These are phyloP conservation scores for Graphiopsis chlorocephala DNA, from an alignment of 2,329 filamentous ascomycete species.

Conservation along the genomic window DNA sequence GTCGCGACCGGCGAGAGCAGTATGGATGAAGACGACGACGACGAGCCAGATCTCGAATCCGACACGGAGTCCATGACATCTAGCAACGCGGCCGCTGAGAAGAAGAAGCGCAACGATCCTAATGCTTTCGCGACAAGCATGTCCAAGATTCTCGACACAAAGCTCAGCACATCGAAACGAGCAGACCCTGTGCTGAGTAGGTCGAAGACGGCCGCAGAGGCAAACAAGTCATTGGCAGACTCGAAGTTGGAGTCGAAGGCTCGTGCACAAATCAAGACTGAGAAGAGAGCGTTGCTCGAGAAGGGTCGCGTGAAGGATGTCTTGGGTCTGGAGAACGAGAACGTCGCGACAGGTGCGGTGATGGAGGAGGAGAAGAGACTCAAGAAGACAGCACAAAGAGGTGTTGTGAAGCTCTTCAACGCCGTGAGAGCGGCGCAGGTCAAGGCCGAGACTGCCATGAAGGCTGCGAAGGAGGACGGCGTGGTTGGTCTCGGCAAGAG, in stretches of 20 bases:
- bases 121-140: slow-evolving; percentile 88
- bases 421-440: slow-evolving; percentile 91
- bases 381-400: slow-evolving; percentile 83
- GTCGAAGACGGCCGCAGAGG: slow-evolving; percentile 69
- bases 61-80: slow-evolving; percentile 31
- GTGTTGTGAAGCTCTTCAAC: slow-evolving; percentile 96
- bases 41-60: slow-evolving; percentile 39
- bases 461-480: slow-evolving; percentile 65
- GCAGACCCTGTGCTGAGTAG: slow-evolving; percentile 89
- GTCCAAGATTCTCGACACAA: slow-evolving; percentile 86
- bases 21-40: slow-evolving; percentile 43
- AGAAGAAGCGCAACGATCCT: slow-evolving; percentile 88
- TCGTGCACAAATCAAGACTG: slow-evolving; percentile 71
- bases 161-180: slow-evolving; percentile 76
- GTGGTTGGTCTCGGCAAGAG: slow-evolving; percentile 75
- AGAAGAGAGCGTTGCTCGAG: slow-evolving; percentile 75
- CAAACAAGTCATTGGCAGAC: slow-evolving; percentile 70
- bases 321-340: slow-evolving; percentile 59
- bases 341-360: slow-evolving; percentile 50
- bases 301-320: slow-evolving; percentile 89
- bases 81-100: slow-evolving; percentile 36
- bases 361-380: slow-evolving; percentile 73
- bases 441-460: slow-evolving; percentile 75
- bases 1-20: slow-evolving; percentile 31
- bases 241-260: slow-evolving; percentile 79